Evolutionary conservation across 768 basidiomycete species (phyloP).

Genomic region (Lactifluus echinatus): DNA sequence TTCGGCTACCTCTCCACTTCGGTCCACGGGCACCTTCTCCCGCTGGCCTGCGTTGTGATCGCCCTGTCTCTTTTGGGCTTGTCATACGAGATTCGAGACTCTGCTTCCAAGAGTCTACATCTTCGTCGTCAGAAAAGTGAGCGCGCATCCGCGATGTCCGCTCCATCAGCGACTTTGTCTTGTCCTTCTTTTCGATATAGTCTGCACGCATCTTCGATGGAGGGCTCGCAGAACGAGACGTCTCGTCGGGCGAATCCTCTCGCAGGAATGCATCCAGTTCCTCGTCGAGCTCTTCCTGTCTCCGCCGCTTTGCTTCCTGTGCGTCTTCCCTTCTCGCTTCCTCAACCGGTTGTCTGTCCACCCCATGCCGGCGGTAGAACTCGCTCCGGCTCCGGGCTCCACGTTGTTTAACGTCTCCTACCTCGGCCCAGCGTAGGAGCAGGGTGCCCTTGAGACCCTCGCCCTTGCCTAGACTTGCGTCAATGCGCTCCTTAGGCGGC

Average conservation of each 20-base stretch:
- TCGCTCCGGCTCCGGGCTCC: constrained; percentile 65
- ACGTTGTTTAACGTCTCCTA: constrained; percentile 67
- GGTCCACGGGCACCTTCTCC: constrained; percentile 3
- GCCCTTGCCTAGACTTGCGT: constrained; percentile 58
- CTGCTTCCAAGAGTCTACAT: constrained; percentile 25
- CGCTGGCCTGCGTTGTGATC: constrained; percentile 19
- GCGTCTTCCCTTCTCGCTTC: constrained; percentile 24
- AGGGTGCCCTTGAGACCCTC: constrained; percentile 59
- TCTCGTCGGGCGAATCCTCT: constrained; percentile 30
- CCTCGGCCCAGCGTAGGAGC: constrained; percentile 67
- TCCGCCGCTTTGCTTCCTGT: constrained; percentile 27
- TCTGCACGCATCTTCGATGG: constrained; percentile 65
- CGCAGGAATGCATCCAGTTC: constrained; percentile 66
- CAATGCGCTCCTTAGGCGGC: constrained; percentile 75
- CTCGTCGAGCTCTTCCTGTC: constrained; percentile 42
- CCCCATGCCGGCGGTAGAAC: constrained; percentile 73
- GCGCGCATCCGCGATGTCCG: constrained; percentile 43
- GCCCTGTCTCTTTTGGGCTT: constrained; percentile 21
- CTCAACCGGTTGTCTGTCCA: constrained; percentile 47
- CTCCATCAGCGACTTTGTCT: constrained; percentile 40
- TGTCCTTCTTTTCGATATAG: constrained; percentile 38
- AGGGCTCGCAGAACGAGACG: constrained; percentile 26
- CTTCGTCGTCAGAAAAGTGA: constrained; percentile 28
- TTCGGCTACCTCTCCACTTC: constrained; percentile 8
- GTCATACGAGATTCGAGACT: constrained; percentile 36